These are phyloP conservation scores for Phaeosphaeria sp. DNA, from an alignment of 2,329 filamentous ascomycete species.

Conservation along the genomic window DNA sequence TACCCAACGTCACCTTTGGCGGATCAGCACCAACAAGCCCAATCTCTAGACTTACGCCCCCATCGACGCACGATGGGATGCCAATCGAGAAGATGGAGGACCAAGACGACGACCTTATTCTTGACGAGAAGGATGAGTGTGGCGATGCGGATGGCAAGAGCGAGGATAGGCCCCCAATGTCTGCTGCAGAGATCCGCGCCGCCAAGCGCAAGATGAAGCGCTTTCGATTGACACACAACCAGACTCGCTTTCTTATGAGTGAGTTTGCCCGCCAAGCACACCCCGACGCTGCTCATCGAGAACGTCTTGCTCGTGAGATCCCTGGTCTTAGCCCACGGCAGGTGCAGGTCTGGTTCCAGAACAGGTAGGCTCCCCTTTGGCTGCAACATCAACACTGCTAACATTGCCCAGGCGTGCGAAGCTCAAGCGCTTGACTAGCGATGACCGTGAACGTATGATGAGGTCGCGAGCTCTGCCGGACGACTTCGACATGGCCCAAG, in stretches of 20 bases:
- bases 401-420: conserved; percentile 61
- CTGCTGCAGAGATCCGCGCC: conserved; percentile 56
- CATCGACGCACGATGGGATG: conserved; percentile 47
- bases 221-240: conserved; percentile 89
- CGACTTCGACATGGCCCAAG: conserved; percentile 66
- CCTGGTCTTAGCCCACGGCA: conserved; percentile 89
- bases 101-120: conserved; percentile 45
- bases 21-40: conserved; percentile 56
- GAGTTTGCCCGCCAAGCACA: conserved; percentile 95
- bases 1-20: conserved; percentile 48
- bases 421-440: conserved; percentile 66
- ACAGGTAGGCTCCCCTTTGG: conserved; percentile 69
- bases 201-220: conserved; percentile 71
- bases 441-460: conserved; percentile 68
- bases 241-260: conserved; percentile 97
- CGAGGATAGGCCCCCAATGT: conserved; percentile 49
- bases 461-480: conserved; percentile 66
- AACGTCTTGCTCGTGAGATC: conserved; percentile 86
- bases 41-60: conserved; percentile 53
- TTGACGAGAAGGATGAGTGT: conserved; percentile 50
- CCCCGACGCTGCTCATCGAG: conserved; percentile 88
- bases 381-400: conserved; percentile 12
- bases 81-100: conserved; percentile 50
- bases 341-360: conserved; percentile 98
- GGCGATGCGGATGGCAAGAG: conserved; percentile 38